These are phyloP conservation scores for Aureobasidium musti DNA, from an alignment of 2,329 filamentous ascomycete genomes.

Conservation along the genomic window DNA sequence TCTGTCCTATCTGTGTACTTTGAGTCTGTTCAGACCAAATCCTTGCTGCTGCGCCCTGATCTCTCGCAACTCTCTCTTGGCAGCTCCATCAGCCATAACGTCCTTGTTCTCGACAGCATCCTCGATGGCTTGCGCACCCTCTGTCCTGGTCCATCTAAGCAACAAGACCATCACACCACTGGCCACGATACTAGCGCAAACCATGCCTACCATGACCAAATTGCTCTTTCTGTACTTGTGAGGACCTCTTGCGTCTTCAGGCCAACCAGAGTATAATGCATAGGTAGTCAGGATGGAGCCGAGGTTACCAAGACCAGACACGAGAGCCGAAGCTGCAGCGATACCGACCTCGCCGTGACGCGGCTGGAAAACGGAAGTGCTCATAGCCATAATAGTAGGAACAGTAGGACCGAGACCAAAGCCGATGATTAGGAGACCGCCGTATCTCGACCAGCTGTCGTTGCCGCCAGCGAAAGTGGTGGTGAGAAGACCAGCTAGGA, in stretches of 20 bases:
- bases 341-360: slow-evolving; percentile 90
- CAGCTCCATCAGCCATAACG: slow-evolving; percentile 44
- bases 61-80: slow-evolving; percentile 40
- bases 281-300: slow-evolving; percentile 87
- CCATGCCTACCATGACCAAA: slow-evolving; percentile 82
- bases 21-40: slow-evolving; percentile 12
- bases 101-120: slow-evolving; percentile 31
- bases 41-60: not conserved
- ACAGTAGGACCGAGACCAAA: slow-evolving; percentile 90
- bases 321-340: slow-evolving; percentile 79
- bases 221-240: slow-evolving; percentile 81
- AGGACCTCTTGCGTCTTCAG: slow-evolving; percentile 64
- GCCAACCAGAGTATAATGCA: slow-evolving; percentile 85
- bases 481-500: slow-evolving; percentile 78
- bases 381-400: slow-evolving; percentile 93
- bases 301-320: slow-evolving; percentile 83
- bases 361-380: slow-evolving; percentile 83
- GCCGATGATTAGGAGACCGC: slow-evolving; percentile 83
- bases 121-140: slow-evolving; percentile 37
- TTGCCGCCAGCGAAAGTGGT: slow-evolving; percentile 73
- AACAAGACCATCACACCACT: slow-evolving; percentile 68
- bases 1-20: slow-evolving; percentile 7
- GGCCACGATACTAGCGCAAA: slow-evolving; percentile 73
- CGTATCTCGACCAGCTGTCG: slow-evolving; percentile 77
- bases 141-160: slow-evolving; percentile 48